Percentiles rank a stretch among this genome's conserved stretches.
Evolutionary conservation across 1,284 basidiomycete species (phyloP).

Genomic region (Apiotrichum mycotoxinovorans): DNA sequence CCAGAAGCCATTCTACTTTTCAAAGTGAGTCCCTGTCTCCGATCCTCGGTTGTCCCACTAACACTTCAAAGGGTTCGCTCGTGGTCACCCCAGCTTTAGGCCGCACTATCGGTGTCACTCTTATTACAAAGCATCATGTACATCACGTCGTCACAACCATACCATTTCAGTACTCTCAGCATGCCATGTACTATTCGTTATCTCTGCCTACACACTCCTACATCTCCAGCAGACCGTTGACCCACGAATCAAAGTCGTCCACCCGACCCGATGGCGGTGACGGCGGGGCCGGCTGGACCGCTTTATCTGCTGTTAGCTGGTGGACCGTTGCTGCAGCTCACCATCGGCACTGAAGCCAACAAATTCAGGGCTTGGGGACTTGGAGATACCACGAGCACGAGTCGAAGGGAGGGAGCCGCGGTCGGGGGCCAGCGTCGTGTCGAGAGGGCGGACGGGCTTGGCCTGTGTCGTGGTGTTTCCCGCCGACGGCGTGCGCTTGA

Average conservation of each 20-base stretch:
- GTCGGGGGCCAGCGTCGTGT: not conserved
- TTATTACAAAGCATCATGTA: not conserved
- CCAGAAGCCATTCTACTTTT: slow-evolving; percentile 88
- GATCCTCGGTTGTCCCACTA: not conserved
- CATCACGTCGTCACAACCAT: not conserved
- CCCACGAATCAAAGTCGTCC: slow-evolving; percentile 9
- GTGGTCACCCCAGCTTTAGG: slow-evolving; percentile 8
- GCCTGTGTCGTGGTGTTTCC: no score
- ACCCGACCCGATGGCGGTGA: not conserved
- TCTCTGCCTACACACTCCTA: no score
- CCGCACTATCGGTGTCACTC: not conserved
- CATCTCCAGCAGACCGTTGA: not conserved
- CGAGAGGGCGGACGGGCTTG: not conserved
- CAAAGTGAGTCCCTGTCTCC: slow-evolving; percentile 56
- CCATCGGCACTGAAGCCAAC: not conserved
- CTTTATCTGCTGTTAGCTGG: not conserved
- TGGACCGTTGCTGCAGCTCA: not conserved
- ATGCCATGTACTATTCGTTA: no score
- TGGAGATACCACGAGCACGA: not conserved
- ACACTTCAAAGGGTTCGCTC: slow-evolving; percentile 23
- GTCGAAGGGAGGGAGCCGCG: not conserved
- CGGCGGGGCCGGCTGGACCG: not conserved
- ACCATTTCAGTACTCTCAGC: not conserved
- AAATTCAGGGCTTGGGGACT: not conserved
- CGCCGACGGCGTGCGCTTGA: no score